Evolutionary conservation across 1,284 basidiomycete species (phyloP).

Genomic region (Trichosporon sp.): DNA sequence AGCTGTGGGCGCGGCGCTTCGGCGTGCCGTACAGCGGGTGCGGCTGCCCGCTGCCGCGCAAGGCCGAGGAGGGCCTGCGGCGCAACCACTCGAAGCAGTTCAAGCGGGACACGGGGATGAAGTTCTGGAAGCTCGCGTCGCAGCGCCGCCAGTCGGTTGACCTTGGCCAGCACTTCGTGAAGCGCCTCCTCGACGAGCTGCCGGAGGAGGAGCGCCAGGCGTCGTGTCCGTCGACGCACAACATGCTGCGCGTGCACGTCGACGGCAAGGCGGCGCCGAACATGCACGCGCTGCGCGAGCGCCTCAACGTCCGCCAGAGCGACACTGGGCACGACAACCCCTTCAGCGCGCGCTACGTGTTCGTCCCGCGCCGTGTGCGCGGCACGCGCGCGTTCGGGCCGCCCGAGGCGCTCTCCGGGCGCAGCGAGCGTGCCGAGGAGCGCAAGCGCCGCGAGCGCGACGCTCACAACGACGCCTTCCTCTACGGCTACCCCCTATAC

Average conservation of each 20-base stretch:
- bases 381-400: background rate
- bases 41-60: constrained; percentile 10
- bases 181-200: background rate
- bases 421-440: background rate
- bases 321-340: constrained; percentile 12
- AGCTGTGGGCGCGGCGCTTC: constrained; percentile 28
- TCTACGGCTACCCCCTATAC: constrained; percentile 10
- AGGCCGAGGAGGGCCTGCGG: background rate
- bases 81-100: background rate
- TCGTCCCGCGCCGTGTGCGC: constrained; percentile 9
- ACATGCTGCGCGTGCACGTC: constrained; percentile 10
- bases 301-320: background rate
- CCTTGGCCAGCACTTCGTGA: background rate
- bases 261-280: background rate
- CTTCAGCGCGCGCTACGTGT: constrained; percentile 12
- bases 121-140: constrained; percentile 12
- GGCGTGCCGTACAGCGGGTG: constrained; percentile 17
- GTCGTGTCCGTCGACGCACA: constrained; percentile 18
- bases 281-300: background rate
- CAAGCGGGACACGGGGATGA: background rate
- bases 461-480: background rate
- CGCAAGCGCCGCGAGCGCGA: background rate
- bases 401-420: background rate
- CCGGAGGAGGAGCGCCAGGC: constrained; percentile 13
- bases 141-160: background rate